Base-by-base conservation (phyloP, 2,329 filamentous ascomycete genomes). In the Microsporum ferrugineum region DNA sequence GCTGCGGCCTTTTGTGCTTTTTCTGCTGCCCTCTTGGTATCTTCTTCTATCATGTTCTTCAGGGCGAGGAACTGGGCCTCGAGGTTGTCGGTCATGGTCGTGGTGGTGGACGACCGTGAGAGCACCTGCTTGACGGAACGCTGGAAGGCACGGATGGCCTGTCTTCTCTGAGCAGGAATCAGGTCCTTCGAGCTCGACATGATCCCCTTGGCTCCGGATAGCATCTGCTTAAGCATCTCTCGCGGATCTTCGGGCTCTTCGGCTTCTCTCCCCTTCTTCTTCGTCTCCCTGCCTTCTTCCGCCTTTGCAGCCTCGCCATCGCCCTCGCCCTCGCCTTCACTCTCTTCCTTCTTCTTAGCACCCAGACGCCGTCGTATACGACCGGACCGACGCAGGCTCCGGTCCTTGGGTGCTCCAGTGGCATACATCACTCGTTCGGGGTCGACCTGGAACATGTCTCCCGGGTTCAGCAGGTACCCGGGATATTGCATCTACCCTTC, bases 361-460 rank as follows among this genome's bases (percentile, higher is more conserved):
- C 34, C 17, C 66, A 64, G 47, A 57, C 61, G 49, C 66, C 64
- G 63, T 65, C 66, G 62, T 59, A 67, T 51, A 55, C 76, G 74
- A 36, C 67, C 66, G 33, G 72, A 69, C 14, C 75, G 74, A 59
- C 76, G 72, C 63, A 78, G 74, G 23, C 64, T 60, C 60, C 68
- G 71, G 57, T 80, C 74, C 75, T 91, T 94, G 57, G 83, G 82
- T 31, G 82, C 81, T 62, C 94, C 94, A 0, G 91, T 96, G 38
- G 89, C 92, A 69, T 83, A 91, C 75, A 99, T 81, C 61, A 99
- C 94, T 68, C 87, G 85, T 43, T 96, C 89, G 39, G 88, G 82
- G 23, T 96, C 88, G 68, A 99, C 92, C 73, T 95, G 90, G 80
- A 99, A 99, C 85, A 99, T 89, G 73, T 99, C 94, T 67, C 94